Base-by-base conservation (phyloP, 2,329 filamentous ascomycete genomes). In the Beauveria medogensis region DNA sequence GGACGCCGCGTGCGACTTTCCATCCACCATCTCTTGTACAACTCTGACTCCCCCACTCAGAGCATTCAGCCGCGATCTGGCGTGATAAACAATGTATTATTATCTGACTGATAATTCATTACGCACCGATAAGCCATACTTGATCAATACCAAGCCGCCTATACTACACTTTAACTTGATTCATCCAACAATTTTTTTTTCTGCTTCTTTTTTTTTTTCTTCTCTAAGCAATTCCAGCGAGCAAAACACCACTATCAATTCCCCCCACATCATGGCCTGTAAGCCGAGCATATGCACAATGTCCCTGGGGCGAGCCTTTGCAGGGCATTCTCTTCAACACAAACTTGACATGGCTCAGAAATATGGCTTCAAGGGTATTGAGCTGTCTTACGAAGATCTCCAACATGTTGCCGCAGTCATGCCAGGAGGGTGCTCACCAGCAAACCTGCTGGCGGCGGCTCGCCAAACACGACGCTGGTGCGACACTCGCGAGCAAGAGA, bases 321-420 rank as follows among this genome's bases (percentile, higher is more conserved):
- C 87, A 69, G 84, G 88, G 64, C 90, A 93, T 72, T 77, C 79
- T 30, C 78, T 93, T 24, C 72, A 79, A 1, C 75, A 82, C 69
- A 93, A 92, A 69, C 80, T 93, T 54, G 79, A 86, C 69, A 82
- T 85, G 75, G 89, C 89, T 10, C 77, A 82, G 6, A 76, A 78
- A 59, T 80, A 88, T 66, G 86, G 85, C 22, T 84, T 91, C 69
- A 72, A 81, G 62, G 88, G 87, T 56, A 82, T 93, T 65, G 90
- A 93, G 70, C 78, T 92, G 22, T 92, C 91, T 76, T 86, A 88
- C 71, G 89, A 93, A 69, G 90, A 93, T 70, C 80, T 93, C 3
- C 76, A 83, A 62, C 83, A 85, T 67, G 69, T 88, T 16, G 83
- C 87, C 28, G 66, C 65, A 66, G 71, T 77, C 1, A 70, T 80